These are phyloP conservation scores for Kuraishia molischiana DNA, from an alignment of 805 yeast species.

Conservation along the genomic window DNA sequence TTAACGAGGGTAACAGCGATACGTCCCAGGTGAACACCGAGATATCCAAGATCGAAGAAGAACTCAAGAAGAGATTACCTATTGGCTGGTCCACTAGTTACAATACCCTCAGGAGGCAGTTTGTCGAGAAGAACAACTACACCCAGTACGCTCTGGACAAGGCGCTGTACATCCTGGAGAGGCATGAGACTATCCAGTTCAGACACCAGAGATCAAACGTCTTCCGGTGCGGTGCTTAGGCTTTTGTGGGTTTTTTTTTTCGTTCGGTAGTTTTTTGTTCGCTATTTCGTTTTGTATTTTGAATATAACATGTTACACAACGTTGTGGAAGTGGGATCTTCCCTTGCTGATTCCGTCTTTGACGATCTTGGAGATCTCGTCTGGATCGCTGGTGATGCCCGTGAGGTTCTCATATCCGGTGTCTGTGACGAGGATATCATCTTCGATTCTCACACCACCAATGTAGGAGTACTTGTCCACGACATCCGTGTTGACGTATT, in stretches of 20 bases:
- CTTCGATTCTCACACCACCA: conserved; percentile 98
- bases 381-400: conserved; percentile 75
- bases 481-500: conserved; percentile 54
- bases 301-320: conserved; percentile 3
- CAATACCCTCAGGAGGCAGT: conserved; percentile 73
- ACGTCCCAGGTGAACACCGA: conserved; percentile 54
- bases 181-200: conserved; percentile 80
- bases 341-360: conserved; percentile 58
- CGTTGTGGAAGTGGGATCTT: conserved; percentile 48
- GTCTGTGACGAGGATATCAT: conserved; percentile 73
- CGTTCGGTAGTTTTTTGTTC: too few species aligned
- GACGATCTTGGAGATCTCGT: conserved; percentile 71
- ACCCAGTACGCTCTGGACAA: conserved; percentile 69
- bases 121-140: conserved; percentile 36
- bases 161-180: conserved; percentile 72
- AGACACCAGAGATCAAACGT: conserved; percentile 81
- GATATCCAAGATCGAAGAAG: conserved; percentile 72
- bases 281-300: too few species aligned
- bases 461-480: conserved; percentile 73
- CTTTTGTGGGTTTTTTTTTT: background rate
- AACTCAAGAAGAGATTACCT: conserved; percentile 82
- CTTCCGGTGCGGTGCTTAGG: conserved; percentile 56
- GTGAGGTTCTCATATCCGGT: conserved; percentile 78
- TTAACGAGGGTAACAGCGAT: conserved; percentile 39
- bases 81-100: conserved; percentile 95